phyloP scores from a whole-genome alignment of 805 yeast species.

The Candida krabiensis region DNA sequence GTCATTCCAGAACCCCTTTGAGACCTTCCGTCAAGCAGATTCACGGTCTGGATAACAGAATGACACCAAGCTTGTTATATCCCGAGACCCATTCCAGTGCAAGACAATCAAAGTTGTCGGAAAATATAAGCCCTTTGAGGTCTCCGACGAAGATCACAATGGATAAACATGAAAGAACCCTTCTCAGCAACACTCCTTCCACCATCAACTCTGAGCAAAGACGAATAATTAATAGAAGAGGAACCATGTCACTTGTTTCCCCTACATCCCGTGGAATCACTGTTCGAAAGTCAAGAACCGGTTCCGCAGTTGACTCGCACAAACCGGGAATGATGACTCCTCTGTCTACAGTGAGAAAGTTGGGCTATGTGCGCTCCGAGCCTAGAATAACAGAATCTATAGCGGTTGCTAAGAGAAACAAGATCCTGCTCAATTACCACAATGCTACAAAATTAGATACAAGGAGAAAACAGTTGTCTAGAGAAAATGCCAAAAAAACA shows the following conservation, averaged over 20 bases:
- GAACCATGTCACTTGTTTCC: conserved; percentile 3
- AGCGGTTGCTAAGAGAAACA: conserved; percentile 1
- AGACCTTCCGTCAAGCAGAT: too few relatives aligned
- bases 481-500: neutral
- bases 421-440: conserved; percentile 10
- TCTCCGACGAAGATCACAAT: conserved; percentile 2
- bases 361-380: conserved; percentile 3
- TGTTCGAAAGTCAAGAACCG: neutral
- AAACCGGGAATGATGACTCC: conserved; percentile 17
- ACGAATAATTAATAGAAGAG: conserved; percentile 4
- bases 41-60: too few relatives aligned
- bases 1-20: too few relatives aligned
- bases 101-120: neutral
- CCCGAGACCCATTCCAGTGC: too few relatives aligned
- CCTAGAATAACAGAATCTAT: conserved; percentile 1
- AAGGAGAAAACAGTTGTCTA: neutral
- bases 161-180: too few relatives aligned
- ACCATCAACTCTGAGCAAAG: conserved; percentile 4
- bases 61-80: too few relatives aligned
- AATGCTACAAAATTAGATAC: conserved; percentile 12
- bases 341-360: conserved; percentile 14
- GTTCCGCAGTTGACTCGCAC: neutral
- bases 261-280: neutral
- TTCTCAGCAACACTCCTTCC: neutral
- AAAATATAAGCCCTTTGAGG: conserved; percentile 1